phyloP scores from a whole-genome alignment of 2,329 filamentous ascomycete species.

The Microsporum ferrugineum region DNA sequence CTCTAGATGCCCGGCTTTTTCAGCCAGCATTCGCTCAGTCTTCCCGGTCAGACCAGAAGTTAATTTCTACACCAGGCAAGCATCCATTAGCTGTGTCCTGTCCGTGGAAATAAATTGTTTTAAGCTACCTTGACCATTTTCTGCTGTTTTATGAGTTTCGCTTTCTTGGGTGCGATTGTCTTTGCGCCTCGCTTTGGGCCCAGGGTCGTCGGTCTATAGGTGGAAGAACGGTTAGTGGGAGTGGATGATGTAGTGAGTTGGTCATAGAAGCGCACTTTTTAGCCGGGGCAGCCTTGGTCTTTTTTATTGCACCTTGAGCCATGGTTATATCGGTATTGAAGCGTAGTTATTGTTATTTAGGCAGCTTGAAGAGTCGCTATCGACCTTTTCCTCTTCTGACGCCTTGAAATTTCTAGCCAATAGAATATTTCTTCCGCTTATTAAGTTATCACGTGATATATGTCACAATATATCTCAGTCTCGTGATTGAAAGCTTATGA shows the following conservation, averaged over 20 bases:
- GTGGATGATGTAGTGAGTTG: not conserved
- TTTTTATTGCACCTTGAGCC: conserved; percentile 42
- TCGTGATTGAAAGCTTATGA: not conserved
- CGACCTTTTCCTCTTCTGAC: not conserved
- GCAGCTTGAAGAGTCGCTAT: not conserved
- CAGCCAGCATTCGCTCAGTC: conserved; percentile 57
- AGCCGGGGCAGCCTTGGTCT: conserved; percentile 27
- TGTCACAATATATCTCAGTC: not conserved
- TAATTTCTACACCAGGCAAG: conserved; percentile 40
- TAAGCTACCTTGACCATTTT: conserved; percentile 49
- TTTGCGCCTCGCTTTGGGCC: conserved; percentile 49
- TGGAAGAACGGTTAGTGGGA: not conserved
- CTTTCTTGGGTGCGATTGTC: conserved; percentile 57
- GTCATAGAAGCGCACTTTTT: conserved; percentile 27
- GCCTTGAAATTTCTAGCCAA: conserved; percentile 1
- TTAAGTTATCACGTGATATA: not conserved
- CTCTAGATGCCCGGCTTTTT: conserved; percentile 59
- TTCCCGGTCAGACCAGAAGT: conserved; percentile 50
- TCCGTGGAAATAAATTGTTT: not conserved
- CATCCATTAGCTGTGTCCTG: conserved; percentile 17
- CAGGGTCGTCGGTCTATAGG: conserved; percentile 19
- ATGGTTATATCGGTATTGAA: conserved; percentile 19
- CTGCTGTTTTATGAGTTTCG: conserved; percentile 46
- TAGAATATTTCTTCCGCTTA: not conserved
- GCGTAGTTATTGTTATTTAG: not conserved